Evolutionary conservation across 345 rosid species (phyloP).

Genomic region (Camelina laxa): DNA sequence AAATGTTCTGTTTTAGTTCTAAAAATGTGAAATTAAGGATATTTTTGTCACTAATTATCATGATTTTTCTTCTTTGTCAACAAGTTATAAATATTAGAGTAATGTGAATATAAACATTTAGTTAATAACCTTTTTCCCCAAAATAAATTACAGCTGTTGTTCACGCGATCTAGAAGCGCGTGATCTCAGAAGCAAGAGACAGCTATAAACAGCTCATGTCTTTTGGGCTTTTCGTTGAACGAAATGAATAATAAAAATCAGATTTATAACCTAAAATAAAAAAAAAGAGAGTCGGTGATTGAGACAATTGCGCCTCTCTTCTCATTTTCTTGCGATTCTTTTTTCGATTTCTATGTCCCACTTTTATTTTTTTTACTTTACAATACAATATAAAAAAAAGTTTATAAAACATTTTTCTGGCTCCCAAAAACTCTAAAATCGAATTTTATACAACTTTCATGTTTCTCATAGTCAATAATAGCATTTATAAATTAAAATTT

Average conservation of each 20-base stretch:
- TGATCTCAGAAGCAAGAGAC: constrained; percentile 6
- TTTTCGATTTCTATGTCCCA: not conserved
- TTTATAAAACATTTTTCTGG: not conserved
- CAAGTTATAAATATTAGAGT: not conserved
- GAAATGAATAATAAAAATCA: not conserved
- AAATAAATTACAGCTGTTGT: constrained; percentile 21
- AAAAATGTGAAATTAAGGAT: not conserved
- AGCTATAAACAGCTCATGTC: constrained; percentile 40
- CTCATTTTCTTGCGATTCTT: constrained; percentile 6
- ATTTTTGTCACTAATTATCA: not conserved
- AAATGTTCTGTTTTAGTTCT: not conserved
- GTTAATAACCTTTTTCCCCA: not conserved
- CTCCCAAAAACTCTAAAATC: not conserved
- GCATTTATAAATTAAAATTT: too few species aligned
- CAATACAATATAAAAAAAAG: not conserved
- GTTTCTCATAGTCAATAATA: not conserved
- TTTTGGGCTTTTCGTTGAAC: constrained; percentile 30
- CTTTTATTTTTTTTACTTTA: not conserved
- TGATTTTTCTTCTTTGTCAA: too few species aligned
- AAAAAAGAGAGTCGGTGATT: constrained; percentile 24
- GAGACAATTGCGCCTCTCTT: constrained; percentile 31
- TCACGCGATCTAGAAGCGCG: constrained; percentile 32
- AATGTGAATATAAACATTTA: constrained; percentile 6
- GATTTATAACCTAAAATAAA: not conserved
- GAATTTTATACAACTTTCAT: not conserved